These are phyloP conservation scores for Candida schatavii DNA, from an alignment of 805 yeast species.

Conservation along the genomic window DNA sequence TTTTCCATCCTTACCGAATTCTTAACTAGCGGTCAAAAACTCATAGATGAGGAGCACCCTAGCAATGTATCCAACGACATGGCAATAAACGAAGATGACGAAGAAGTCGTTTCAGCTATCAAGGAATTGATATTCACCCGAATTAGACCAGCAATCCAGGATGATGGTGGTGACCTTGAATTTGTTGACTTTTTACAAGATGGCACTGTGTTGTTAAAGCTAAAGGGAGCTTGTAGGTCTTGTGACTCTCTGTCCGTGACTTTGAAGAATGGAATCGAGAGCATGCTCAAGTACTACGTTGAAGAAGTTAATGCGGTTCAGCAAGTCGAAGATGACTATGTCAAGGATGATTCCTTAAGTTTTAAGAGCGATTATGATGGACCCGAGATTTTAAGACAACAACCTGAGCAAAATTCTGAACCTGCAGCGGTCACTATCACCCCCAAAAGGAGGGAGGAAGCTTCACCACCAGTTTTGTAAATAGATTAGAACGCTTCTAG, in stretches of 20 bases:
- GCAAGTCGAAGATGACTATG: slow-evolving; percentile 43
- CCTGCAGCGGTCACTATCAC: not conserved
- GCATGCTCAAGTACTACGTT: slow-evolving; percentile 67
- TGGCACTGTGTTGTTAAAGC: slow-evolving; percentile 57
- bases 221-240: slow-evolving; percentile 72
- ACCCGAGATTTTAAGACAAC: not conserved
- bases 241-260: slow-evolving; percentile 68
- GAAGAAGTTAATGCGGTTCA: slow-evolving; percentile 63
- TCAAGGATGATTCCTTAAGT: slow-evolving; percentile 10
- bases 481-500: no score
- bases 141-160: slow-evolving; percentile 71
- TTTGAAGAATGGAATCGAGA: slow-evolving; percentile 64
- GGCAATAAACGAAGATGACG: slow-evolving; percentile 57
- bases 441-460: not conserved
- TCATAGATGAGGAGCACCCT: slow-evolving; percentile 34
- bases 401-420: not conserved
- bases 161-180: slow-evolving; percentile 74
- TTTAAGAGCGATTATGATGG: slow-evolving; percentile 2
- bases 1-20: slow-evolving; percentile 57
- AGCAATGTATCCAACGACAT: slow-evolving; percentile 33
- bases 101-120: slow-evolving; percentile 63
- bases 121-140: slow-evolving; percentile 68
- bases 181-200: slow-evolving; percentile 54
- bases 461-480: not conserved
- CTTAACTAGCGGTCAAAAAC: slow-evolving; percentile 54